Evolutionary conservation across 2,329 filamentous ascomycete species (phyloP).

Genomic region (Ceratocystis diversiconidia): DNA sequence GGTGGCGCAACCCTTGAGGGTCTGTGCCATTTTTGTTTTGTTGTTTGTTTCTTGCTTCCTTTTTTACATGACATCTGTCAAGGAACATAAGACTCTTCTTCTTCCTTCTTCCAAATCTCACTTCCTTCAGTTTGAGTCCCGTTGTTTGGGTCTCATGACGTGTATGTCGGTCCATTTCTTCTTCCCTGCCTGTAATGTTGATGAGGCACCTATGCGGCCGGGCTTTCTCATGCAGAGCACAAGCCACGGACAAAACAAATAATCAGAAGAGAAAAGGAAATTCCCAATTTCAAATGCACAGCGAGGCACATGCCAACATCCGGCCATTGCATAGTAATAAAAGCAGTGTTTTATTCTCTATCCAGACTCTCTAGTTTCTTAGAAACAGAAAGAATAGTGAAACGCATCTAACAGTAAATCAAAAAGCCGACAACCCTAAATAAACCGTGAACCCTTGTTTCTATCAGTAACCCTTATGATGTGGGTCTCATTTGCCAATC

Average conservation of each 20-base stretch:
- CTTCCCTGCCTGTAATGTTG: not conserved
- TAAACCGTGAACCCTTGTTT: not conserved
- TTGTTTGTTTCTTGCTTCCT: not conserved
- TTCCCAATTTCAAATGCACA: not conserved
- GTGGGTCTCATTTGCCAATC: not conserved
- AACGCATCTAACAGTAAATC: no score
- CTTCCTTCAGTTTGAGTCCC: not conserved
- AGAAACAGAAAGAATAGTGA: not conserved
- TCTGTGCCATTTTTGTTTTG: not conserved
- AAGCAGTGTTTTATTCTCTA: not conserved
- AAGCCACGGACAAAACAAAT: not conserved
- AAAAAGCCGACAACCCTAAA: not conserved
- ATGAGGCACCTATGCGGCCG: not conserved
- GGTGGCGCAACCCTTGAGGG: not conserved
- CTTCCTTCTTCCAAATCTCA: not conserved
- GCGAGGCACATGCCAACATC: not conserved
- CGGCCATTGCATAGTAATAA: not conserved
- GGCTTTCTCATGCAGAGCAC: slow-evolving; percentile 2
- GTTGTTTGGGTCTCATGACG: not conserved
- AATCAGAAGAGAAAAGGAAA: not conserved
- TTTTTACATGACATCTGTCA: not conserved
- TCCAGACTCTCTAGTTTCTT: not conserved
- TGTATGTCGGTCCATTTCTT: not conserved
- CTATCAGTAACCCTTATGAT: no score
- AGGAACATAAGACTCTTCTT: not conserved